A percentile compares a stretch with the other conserved stretches of the same genome.
Evolutionary conservation across 306 rosid genomes (phyloP).

Genomic region (Amphicarpaea edgeworthii): DNA sequence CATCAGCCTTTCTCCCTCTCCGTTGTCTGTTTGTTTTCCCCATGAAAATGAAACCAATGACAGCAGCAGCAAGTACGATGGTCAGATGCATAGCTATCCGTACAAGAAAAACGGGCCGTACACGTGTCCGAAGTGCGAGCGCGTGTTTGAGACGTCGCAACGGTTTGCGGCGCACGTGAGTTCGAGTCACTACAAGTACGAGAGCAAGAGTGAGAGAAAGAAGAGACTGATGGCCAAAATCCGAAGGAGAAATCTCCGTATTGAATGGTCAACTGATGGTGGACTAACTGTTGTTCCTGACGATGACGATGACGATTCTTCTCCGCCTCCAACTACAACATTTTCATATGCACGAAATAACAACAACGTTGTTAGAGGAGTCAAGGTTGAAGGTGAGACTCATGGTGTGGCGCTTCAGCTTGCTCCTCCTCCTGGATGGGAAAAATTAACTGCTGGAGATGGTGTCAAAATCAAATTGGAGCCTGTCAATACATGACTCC

Average conservation of each 20-base stretch:
- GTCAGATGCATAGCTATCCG: conserved; percentile 20
- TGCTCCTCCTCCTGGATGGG: conserved; percentile 13
- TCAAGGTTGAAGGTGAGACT: background rate
- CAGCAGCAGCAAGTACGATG: background rate
- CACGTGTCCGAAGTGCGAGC: conserved; percentile 21
- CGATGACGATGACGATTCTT: background rate
- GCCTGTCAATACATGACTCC: background rate
- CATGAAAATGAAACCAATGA: too few relatives aligned
- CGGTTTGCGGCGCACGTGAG: conserved; percentile 36
- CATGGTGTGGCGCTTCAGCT: background rate
- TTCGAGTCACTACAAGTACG: conserved; percentile 34
- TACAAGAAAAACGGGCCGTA: conserved; percentile 40
- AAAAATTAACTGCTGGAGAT: background rate
- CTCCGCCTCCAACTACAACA: background rate
- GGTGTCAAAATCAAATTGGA: conserved; percentile 2
- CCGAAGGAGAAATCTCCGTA: conserved; percentile 1
- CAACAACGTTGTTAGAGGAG: background rate
- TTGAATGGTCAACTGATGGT: background rate
- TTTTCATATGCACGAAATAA: background rate
- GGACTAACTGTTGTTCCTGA: conserved; percentile 12
- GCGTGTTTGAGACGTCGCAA: conserved; percentile 8
- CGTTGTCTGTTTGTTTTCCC: background rate
- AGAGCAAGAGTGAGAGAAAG: conserved; percentile 18
- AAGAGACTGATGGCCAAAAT: conserved; percentile 33
- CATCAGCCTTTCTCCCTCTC: background rate